Base-by-base conservation (phyloP, 2,329 filamentous ascomycete species). In the Nannizziopsis barbatae region DNA sequence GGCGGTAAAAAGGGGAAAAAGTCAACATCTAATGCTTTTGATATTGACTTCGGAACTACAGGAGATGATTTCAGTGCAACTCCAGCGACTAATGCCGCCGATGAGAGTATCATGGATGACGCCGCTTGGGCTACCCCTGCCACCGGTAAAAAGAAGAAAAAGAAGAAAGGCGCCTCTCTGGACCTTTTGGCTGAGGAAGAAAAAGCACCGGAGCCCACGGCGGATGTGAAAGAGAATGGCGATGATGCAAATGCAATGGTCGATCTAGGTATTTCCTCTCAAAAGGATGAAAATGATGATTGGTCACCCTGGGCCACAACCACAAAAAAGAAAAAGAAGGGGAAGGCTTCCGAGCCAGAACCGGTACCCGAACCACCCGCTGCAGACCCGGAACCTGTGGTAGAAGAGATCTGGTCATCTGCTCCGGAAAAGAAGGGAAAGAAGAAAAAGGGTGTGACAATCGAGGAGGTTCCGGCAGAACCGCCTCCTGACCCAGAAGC, bases 101-200 rank as follows among this genome's bases (percentile, higher is more conserved):
- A 43, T 44, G 70, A 71, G 14, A 62, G 61, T 20, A 77, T 74
- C 52, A 45, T 35, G 22, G 45, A 45, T 39, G 42, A 11, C 79
- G 76, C 22, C 11, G 44, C 42, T 17, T 41, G 42, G 77, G 66
- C 66, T 55, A 55, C 67, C 51, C 65, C 71, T 47, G 61, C 62
- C 10, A 57, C 63, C 5, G 77, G 76, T 52, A 60, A 73, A n/a
- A 78, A 75, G 60, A 77, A 75, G 57, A 74, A 75, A 60, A 66
- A 57, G 30, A 71, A 68, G 43, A 60, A 65, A 1, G 49, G 49
- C 11, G 40, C 37, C 30, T 12, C 11, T 56, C 14, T 52, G 46
- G 9, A 49, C 40, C 22, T 44, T 14, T 7, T 39, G 12, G 12
- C 35, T 18, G 20, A 50, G 14, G n/a, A 45, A 38, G 53, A 50